Evolutionary conservation across 2,329 filamentous ascomycete genomes (phyloP).

Genomic region (Dothidotthia symphoricarpi): DNA sequence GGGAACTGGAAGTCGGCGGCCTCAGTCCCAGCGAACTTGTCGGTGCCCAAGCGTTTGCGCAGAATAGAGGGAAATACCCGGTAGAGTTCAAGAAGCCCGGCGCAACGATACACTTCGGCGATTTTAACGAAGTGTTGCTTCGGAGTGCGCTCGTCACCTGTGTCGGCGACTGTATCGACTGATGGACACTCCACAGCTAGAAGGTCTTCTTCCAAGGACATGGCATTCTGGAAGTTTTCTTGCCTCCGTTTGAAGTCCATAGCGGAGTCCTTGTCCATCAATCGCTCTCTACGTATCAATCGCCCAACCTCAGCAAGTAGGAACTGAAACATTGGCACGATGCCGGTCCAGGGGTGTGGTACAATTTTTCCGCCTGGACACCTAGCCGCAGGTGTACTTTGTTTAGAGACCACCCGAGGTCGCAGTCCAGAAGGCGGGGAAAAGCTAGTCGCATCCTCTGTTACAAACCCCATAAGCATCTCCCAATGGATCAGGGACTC

Average conservation of each 20-base stretch:
- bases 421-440: conserved; percentile 28
- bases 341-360: conserved; percentile 53
- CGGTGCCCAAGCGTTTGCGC: conserved; percentile 43
- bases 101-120: conserved; percentile 54
- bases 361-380: conserved; percentile 37
- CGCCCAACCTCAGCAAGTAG: conserved; percentile 49
- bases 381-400: conserved; percentile 23
- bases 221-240: conserved; percentile 41
- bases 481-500: conserved; percentile 60
- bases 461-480: conserved; percentile 58
- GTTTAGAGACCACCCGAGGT: conserved; percentile 21
- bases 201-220: conserved; percentile 50
- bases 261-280: conserved; percentile 26
- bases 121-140: conserved; percentile 54
- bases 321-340: conserved; percentile 46
- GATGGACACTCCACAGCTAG: conserved; percentile 48
- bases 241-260: conserved; percentile 32
- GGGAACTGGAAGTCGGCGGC: conserved; percentile 34
- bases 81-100: conserved; percentile 56
- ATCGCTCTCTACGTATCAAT: conserved; percentile 42
- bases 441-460: conserved; percentile 42
- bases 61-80: conserved; percentile 54
- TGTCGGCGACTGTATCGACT: conserved; percentile 50
- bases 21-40: conserved; percentile 20
- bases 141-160: conserved; percentile 54